These are phyloP conservation scores for Fonsecaea nubica DNA, from an alignment of 2,329 filamentous ascomycete genomes.

Conservation along the genomic window DNA sequence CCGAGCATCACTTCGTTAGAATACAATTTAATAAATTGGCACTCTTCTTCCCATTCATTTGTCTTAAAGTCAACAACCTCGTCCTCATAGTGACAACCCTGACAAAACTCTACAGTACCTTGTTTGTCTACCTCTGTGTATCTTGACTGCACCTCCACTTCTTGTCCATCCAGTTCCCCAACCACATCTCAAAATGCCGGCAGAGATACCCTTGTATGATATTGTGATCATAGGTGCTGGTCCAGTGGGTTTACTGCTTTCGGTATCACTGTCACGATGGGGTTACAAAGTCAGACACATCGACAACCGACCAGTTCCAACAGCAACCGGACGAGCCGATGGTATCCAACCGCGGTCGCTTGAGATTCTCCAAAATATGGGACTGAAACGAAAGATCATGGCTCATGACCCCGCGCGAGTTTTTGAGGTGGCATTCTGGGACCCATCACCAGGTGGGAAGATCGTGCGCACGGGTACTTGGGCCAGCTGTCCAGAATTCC, in stretches of 20 bases:
- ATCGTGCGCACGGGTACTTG: conserved; percentile 71
- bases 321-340: conserved; percentile 83
- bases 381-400: conserved; percentile 87
- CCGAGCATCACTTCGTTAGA: conserved; percentile 14
- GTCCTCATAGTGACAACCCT: neutral
- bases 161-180: neutral
- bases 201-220: conserved; percentile 49
- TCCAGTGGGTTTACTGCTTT: conserved; percentile 85
- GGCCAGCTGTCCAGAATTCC: conserved; percentile 87
- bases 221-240: conserved; percentile 87
- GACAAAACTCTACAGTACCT: neutral
- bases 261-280: conserved; percentile 87
- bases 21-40: conserved; percentile 7
- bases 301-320: conserved; percentile 86
- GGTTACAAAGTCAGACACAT: conserved; percentile 96
- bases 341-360: conserved; percentile 90
- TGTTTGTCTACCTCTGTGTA: neutral
- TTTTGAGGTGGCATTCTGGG: conserved; percentile 73
- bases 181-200: conserved; percentile 27
- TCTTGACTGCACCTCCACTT: neutral
- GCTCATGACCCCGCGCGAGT: conserved; percentile 84
- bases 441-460: conserved; percentile 61
- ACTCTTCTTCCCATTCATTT: conserved; percentile 2
- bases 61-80: conserved; percentile 5
- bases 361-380: conserved; percentile 87